Evolutionary conservation across 345 rosid species (phyloP), one percentile per base, ranked within the genome.

Genomic region (Eucalyptus tenuipes): DNA sequence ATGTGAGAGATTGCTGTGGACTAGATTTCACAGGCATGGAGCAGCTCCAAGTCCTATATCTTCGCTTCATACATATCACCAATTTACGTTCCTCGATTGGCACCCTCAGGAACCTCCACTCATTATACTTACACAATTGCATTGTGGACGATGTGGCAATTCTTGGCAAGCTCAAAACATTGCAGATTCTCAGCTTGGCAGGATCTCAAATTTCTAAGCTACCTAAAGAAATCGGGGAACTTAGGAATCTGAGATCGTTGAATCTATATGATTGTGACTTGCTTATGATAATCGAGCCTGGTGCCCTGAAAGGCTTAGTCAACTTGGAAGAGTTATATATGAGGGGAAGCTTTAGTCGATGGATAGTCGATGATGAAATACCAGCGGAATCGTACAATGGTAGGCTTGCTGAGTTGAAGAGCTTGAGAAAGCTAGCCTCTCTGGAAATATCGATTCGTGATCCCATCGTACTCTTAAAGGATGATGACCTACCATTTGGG

Each of bases 371-470:
- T 13, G 45, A 55, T 61, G 85, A n/a, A 7, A 27, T 10, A 48
- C 33, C 9, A 4, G 0, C 3, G 3, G 40, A 14, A 10, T 31
- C 25, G 1, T 49, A 0, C 6, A 40, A 50, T 25, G 61, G 12
- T 7, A 13, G 40, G 17, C 66, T 87, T 24, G 40, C 18, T 2
- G 86, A 71, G 85, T 50, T 87, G 85, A 87, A 75, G 15, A 71
- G 55, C 20, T 18, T 87, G 88, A 25, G 33, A 22, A 82, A 25
- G 15, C 86, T 87, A 2, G 16, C 29, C 1, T 20, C 52, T 7
- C 2, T 87, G 2, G 86, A 87, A 44, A 79, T 87, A 4, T 42
- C 20, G 1, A 49, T 87, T 27, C 1, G 0, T 3, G 37, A 87
- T 49, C 59, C 55, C 4, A 40, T 2, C 7, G 1, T 75, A 44